Evolutionary conservation across 2,329 filamentous ascomycete species (phyloP), one percentile per base, ranked within the genome.

Genomic region (Fusarium camptoceras): DNA sequence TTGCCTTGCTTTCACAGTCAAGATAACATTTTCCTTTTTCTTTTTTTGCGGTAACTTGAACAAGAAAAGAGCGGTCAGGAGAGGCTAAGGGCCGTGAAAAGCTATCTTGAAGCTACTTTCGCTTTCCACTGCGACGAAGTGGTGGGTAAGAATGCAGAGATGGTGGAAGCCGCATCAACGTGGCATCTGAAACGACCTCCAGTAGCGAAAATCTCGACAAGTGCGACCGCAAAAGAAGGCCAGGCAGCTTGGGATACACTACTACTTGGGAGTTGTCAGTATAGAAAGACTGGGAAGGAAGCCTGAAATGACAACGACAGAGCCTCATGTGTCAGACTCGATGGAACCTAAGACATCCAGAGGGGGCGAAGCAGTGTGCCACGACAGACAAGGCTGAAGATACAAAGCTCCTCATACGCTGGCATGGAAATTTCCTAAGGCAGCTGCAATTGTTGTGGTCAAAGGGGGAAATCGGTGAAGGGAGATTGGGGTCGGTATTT

Each of bases 271-370:
- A 55, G 54, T 56, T 24, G 37, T n/a, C 27, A 28, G 22, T 34
- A 30, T 14, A 27, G 1, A 16, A 24, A 16, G 2, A 30, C 24
- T 28, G 30, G 34, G 22, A n/a, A 34, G 3, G 31, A 47, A 37
- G 20, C 20, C 20, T 42, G 24, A 50, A 64, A 47, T 22, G 16
- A 14, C 2, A 7, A 39, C 12, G 37, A 37, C 55, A 71, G 66
- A 71, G 68, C 68, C 66, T 71, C 68, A 59, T 57, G 16, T 48
- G 53, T 59, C 47, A 55, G 48, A 56, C 51, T 54, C 28, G 24
- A 14, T 49, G 49, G 50, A 41, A 44, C 30, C 51, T 9, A 8
- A 57, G 43, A 9, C 34, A 31, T 0, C 3, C 4, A 3, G 10
- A 51, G 18, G 56, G 51, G 66, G 66, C 66, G 51, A 44, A 58